Conservation (phyloP, 768 basidiomycete species). For the Mrakia frigida region DNA sequence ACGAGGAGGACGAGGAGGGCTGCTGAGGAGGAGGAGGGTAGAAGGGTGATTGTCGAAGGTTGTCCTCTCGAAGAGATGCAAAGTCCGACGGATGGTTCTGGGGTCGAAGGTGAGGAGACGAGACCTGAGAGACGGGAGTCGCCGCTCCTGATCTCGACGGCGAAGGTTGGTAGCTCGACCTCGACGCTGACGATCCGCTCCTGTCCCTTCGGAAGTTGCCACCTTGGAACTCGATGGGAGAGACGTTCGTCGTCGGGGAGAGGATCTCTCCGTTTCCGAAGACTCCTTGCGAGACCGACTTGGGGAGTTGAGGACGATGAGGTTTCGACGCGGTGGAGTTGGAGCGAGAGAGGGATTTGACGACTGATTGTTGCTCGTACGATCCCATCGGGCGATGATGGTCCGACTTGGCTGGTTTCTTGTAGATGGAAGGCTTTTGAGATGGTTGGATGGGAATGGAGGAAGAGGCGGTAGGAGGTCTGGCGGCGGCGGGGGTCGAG, state of each 20-base stretch:
- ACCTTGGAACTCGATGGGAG: neutral
- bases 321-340: neutral
- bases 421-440: neutral
- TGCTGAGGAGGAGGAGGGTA: neutral
- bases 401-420: constrained; percentile 1
- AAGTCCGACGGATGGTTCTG: neutral
- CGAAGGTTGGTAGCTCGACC: neutral
- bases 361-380: neutral
- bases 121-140: neutral
- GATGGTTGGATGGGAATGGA: neutral
- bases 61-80: neutral
- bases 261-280: neutral
- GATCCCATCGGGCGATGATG: neutral
- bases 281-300: neutral
- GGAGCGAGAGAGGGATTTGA: constrained; percentile 1
- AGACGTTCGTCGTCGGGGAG: neutral
- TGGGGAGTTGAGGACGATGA: constrained; percentile 4
- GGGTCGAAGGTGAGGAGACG: neutral
- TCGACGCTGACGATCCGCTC: constrained; percentile 10
- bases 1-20: neutral
- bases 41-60: neutral
- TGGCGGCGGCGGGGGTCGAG: neutral
- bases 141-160: neutral
- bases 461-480: neutral
- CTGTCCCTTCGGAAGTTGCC: neutral